Evolutionary conservation across 2,329 filamentous ascomycete species (phyloP).

Genomic region (Colletotrichum sp.): DNA sequence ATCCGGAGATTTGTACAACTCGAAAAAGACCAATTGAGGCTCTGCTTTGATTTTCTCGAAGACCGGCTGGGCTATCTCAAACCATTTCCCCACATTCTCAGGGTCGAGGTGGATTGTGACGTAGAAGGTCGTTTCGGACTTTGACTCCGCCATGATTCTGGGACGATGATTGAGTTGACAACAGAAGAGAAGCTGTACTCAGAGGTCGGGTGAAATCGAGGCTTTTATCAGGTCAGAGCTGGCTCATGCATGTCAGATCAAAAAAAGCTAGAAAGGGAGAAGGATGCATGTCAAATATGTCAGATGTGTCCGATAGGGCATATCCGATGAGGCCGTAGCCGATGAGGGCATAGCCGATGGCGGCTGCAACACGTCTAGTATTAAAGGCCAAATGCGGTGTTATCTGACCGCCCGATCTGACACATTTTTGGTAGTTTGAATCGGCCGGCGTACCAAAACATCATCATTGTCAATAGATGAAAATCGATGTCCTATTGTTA

Average conservation of each 20-base stretch:
- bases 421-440: too few species aligned
- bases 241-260: background rate
- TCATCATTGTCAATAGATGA: background rate
- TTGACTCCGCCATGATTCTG: background rate
- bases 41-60: constrained; percentile 46
- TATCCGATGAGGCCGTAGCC: background rate
- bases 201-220: background rate
- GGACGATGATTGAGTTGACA: background rate
- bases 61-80: constrained; percentile 29
- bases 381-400: background rate
- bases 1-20: constrained; percentile 40
- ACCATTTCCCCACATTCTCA: background rate
- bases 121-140: background rate
- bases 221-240: background rate
- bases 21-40: constrained; percentile 48
- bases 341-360: background rate
- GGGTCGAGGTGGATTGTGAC: background rate
- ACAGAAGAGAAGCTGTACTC: background rate
- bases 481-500: background rate
- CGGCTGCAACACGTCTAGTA: background rate
- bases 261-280: too few species aligned
- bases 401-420: background rate
- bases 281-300: background rate
- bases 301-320: background rate
- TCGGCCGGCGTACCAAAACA: background rate